These are phyloP conservation scores for Globisporangium alternatum DNA, from an alignment of 352 stramenopile species.

Conservation along the genomic window DNA sequence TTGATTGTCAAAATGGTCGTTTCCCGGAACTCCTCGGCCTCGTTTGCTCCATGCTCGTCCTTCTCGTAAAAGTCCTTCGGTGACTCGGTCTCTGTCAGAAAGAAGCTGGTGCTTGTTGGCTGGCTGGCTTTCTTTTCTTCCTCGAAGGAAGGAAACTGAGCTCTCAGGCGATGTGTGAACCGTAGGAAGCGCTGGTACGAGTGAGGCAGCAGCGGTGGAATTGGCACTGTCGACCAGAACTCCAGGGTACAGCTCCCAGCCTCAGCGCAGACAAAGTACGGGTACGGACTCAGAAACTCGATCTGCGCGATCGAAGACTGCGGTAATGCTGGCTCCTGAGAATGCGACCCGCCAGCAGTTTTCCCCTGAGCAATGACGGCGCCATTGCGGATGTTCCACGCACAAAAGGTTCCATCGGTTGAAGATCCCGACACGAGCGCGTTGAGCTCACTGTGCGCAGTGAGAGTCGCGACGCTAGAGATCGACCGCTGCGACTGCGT, in stretches of 20 bases:
- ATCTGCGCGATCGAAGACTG: slow-evolving; percentile 22
- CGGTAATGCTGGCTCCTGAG: neutral
- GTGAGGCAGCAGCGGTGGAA: slow-evolving; percentile 22
- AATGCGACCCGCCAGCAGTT: neutral
- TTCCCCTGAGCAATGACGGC: slow-evolving; percentile 28
- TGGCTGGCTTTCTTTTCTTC: slow-evolving; percentile 3
- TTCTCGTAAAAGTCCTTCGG: neutral
- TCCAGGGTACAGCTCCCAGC: slow-evolving; percentile 27
- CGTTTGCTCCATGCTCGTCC: neutral
- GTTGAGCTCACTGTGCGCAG: slow-evolving; percentile 22
- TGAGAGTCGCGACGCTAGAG: slow-evolving; percentile 26
- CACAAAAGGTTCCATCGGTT: slow-evolving; percentile 33
- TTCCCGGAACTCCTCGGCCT: neutral
- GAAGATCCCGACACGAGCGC: slow-evolving; percentile 33
- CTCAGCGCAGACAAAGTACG: slow-evolving; percentile 42
- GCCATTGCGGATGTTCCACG: slow-evolving; percentile 47
- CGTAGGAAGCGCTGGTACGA: slow-evolving; percentile 22
- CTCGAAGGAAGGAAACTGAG: neutral
- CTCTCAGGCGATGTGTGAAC: slow-evolving; percentile 7
- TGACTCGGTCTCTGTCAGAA: slow-evolving; percentile 17
- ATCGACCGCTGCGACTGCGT: slow-evolving; percentile 1
- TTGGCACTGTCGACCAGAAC: slow-evolving; percentile 36
- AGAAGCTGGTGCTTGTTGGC: slow-evolving; percentile 2
- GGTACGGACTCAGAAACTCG: slow-evolving; percentile 34
- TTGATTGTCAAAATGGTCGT: slow-evolving; percentile 17